phyloP scores from a whole-genome alignment of 768 basidiomycete species.

The Sarcomyxa edulis region DNA sequence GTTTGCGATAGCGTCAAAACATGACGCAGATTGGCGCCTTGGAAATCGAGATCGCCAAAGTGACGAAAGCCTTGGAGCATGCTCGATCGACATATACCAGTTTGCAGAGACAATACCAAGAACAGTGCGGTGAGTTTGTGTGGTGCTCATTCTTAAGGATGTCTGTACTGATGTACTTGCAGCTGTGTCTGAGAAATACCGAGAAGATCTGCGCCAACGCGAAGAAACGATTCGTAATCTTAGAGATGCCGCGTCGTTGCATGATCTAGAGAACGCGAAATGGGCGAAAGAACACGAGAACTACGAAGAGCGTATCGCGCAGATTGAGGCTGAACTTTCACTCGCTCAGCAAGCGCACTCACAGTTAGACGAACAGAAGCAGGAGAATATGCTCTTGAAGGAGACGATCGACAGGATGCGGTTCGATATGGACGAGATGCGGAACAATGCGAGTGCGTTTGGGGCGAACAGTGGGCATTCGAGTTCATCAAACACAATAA shows the following conservation, averaged over 20 bases:
- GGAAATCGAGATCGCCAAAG: slow-evolving; percentile 75
- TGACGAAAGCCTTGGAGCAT: slow-evolving; percentile 70
- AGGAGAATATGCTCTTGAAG: slow-evolving; percentile 87
- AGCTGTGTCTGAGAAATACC: slow-evolving; percentile 78
- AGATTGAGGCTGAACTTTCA: slow-evolving; percentile 68
- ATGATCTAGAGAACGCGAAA: slow-evolving; percentile 63
- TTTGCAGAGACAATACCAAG: slow-evolving; percentile 83
- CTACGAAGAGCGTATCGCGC: slow-evolving; percentile 65
- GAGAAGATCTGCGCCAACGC: slow-evolving; percentile 65
- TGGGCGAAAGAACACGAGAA: slow-evolving; percentile 61
- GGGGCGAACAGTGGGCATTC: slow-evolving; percentile 36
- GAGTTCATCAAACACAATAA: slow-evolving; percentile 54
- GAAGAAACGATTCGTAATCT: slow-evolving; percentile 68
- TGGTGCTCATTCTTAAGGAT: neutral
- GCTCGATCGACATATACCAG: slow-evolving; percentile 68
- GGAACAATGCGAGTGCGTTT: slow-evolving; percentile 37
- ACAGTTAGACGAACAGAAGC: slow-evolving; percentile 87
- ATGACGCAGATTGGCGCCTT: slow-evolving; percentile 60
- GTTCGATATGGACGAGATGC: slow-evolving; percentile 91
- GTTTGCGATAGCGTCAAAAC: slow-evolving; percentile 47
- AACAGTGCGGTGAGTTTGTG: slow-evolving; percentile 67
- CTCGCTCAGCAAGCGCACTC: slow-evolving; percentile 67
- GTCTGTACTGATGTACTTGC: too few relatives aligned
- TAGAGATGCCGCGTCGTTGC: slow-evolving; percentile 53
- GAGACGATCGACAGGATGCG: slow-evolving; percentile 95